Conservation (phyloP, 2,329 filamentous ascomycete genomes). For the Colletotrichum gigasporum region DNA sequence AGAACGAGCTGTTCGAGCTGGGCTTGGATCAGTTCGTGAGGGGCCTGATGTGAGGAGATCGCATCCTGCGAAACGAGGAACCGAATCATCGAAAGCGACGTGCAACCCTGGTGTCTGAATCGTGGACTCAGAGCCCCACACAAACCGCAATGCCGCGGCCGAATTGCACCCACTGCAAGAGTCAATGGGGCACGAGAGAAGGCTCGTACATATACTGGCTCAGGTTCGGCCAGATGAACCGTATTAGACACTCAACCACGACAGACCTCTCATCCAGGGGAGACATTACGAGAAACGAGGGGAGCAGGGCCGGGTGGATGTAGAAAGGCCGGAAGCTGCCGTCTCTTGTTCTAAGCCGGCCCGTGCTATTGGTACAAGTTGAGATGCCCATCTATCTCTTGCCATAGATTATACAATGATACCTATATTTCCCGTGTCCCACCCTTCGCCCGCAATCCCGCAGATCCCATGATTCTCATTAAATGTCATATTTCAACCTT, state of each 20-base stretch:
- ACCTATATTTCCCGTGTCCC: conserved; percentile 12
- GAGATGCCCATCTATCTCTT: conserved; percentile 26
- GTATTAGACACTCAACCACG: no score
- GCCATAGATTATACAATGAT: conserved; percentile 31
- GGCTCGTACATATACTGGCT: not conserved
- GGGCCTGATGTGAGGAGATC: conserved; percentile 61
- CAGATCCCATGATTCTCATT: conserved; percentile 18
- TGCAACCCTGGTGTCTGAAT: no score
- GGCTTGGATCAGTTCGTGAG: conserved; percentile 82
- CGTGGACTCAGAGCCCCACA: no score
- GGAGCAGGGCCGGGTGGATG: not conserved
- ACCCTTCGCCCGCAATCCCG: not conserved
- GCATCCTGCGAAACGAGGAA: not conserved
- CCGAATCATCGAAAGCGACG: not conserved
- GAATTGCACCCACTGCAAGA: no score
- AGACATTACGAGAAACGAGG: not conserved
- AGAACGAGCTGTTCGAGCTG: conserved; percentile 76
- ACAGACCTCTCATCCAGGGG: not conserved
- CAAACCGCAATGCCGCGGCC: no score
- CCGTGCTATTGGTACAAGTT: conserved; percentile 20
- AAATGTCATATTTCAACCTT: not conserved
- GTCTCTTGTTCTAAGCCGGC: conserved; percentile 2
- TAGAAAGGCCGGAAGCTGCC: conserved; percentile 6
- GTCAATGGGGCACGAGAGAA: not conserved
- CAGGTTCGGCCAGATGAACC: not conserved